Percentiles rank a stretch among this genome's conserved stretches.
These are phyloP conservation scores for Mucor saturninus DNA, from an alignment of 371 early-diverging fungal species.

Conservation along the genomic window DNA sequence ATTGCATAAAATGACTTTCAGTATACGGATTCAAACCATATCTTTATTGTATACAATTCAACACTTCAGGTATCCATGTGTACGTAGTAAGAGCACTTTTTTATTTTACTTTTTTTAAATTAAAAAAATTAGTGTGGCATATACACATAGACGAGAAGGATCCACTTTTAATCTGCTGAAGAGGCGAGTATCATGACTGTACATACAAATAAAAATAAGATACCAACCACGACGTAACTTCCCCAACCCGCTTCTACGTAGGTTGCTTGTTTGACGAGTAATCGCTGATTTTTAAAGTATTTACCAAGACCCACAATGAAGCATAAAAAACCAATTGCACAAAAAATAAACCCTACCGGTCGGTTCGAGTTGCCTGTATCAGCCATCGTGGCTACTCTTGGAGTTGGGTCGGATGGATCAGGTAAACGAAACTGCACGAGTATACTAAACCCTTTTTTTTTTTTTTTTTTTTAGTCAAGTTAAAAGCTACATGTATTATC, in stretches of 20 bases:
- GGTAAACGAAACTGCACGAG: conserved; percentile 46
- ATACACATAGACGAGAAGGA: too few species aligned
- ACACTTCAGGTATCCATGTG: too few species aligned
- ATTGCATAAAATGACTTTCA: too few species aligned
- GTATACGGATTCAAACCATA: background rate
- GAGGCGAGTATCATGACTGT: conserved; percentile 43
- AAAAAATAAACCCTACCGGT: conserved; percentile 42
- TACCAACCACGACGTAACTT: conserved; percentile 32
- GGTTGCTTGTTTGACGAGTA: conserved; percentile 32
- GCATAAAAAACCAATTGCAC: conserved; percentile 37
- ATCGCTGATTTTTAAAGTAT: conserved; percentile 45
- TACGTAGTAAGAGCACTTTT: too few species aligned
- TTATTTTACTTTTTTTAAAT: background rate
- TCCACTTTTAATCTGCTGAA: background rate
- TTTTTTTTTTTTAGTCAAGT: background rate
- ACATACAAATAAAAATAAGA: conserved; percentile 40
- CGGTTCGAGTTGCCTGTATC: background rate
- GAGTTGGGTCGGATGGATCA: background rate
- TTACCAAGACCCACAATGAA: conserved; percentile 40
- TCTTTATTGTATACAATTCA: too few species aligned
- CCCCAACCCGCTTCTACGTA: conserved; percentile 48
- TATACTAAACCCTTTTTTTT: conserved; percentile 41
- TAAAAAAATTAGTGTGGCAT: background rate
- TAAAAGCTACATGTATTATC: too few species aligned
- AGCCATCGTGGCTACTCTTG: background rate